Evolutionary conservation across 2,329 filamentous ascomycete genomes (phyloP), one percentile per base, ranked within the genome.

Genomic region (Hypomyces rosellus): DNA sequence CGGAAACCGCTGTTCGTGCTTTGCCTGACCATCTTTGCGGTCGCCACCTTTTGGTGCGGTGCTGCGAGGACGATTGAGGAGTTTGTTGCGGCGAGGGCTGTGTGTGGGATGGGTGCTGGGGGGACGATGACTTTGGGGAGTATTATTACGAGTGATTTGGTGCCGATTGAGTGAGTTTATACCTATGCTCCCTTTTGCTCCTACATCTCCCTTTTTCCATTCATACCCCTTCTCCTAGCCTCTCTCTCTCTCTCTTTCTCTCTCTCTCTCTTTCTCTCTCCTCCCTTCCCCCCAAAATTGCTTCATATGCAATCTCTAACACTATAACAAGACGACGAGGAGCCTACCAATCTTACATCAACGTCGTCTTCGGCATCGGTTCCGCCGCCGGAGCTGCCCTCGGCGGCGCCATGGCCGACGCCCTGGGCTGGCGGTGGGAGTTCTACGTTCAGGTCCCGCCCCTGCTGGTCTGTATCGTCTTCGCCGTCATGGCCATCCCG

Each of bases 61-160:
- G 63, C 84, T 9, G 86, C 88, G 0, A 72, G 70, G 43, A 82
- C 77, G 61, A 85, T 92, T 61, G 71, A 77, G n/a, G 79, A 78
- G 55, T 83, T 91, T 59, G 88, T 90, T 54, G 64, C 81, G 0
- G 87, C 86, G 30, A 69, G 87, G 56, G 85, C 86, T 0, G 69
- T 86, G 6, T 88, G 85, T 54, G 88, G 88, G 0, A 65, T 91
- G 4, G 87, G 86, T 1, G 88, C 86, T 0, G 88, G 86, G 0
- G 86, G 85, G 0, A 74, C 86, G 45, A 77, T 88, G 66, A 80
- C 82, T 1, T 74, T 89, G 69, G 84, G 80, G 2, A 81, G 76
- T 5, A 88, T 90, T 49, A 81, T 89, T 54, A 81, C 84, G 15
- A 86, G 83, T 50, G 86, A 90, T 63, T 68, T 89, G 44, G 85